A percentile compares a stretch with the other conserved stretches of the same genome.
phyloP scores from a whole-genome alignment of 495 filamentous ascomycete species.

The Aspergillus mulundensis region DNA sequence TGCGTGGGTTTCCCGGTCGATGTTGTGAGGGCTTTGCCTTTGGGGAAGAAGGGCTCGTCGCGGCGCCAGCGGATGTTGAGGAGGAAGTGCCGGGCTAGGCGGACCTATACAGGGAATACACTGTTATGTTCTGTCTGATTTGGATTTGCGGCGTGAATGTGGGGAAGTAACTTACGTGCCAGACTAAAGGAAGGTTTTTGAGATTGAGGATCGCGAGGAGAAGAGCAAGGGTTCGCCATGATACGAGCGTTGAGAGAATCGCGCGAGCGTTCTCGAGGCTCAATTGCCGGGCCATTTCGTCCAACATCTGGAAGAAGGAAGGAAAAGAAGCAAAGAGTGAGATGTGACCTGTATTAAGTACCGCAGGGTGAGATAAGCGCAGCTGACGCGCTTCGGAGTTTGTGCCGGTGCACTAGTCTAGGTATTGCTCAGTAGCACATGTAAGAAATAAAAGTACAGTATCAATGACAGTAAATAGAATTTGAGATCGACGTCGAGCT shows the following conservation, averaged over 20 bases:
- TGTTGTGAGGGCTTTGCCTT: constrained; percentile 27
- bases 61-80: constrained; percentile 48
- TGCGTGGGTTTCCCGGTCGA: constrained; percentile 34
- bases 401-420: neutral
- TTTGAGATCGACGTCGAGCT: constrained; percentile 1
- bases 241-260: constrained; percentile 24
- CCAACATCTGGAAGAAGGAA: constrained; percentile 30
- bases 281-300: neutral
- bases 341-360: neutral
- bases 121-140: constrained; percentile 15
- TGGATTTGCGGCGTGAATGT: neutral
- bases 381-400: neutral
- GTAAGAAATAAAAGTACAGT: neutral
- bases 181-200: constrained; percentile 58
- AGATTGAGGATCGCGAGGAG: constrained; percentile 54
- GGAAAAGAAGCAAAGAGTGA: neutral
- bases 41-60: constrained; percentile 33
- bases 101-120: neutral
- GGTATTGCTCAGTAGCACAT: neutral
- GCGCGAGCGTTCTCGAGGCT: constrained; percentile 17
- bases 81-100: constrained; percentile 44
- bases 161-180: constrained; percentile 55
- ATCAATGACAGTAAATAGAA: neutral
- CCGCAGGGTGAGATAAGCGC: constrained; percentile 3
- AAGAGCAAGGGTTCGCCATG: constrained; percentile 53